Evolutionary conservation across 2,329 filamentous ascomycete species (phyloP).

Genomic region (Neurospora sp.): DNA sequence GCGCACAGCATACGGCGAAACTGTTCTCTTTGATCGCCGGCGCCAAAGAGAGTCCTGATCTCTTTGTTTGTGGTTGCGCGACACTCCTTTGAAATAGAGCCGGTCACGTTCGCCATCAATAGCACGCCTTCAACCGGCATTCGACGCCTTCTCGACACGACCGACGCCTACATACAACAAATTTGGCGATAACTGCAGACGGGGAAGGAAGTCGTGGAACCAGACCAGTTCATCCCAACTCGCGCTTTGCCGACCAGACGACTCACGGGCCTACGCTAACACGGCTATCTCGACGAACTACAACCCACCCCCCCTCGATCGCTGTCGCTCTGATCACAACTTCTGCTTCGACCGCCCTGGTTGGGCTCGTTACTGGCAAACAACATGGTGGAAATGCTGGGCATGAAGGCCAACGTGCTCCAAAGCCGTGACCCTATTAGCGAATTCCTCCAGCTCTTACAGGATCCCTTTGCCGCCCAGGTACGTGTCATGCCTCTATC

Average conservation of each 20-base stretch:
- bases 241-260: background rate
- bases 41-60: background rate
- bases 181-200: background rate
- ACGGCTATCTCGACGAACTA: background rate
- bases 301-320: background rate
- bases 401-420: conserved; percentile 6
- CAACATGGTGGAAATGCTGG: conserved; percentile 8
- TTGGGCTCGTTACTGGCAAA: conserved; percentile 1
- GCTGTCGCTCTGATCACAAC: conserved; percentile 5
- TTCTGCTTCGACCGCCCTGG: conserved; percentile 3
- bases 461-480: conserved; percentile 39
- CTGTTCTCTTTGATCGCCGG: background rate
- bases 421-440: conserved; percentile 8
- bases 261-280: background rate
- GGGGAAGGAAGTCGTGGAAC: background rate
- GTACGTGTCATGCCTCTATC: conserved; percentile 22
- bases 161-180: background rate
- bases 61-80: background rate
- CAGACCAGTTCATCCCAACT: background rate
- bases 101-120: background rate
- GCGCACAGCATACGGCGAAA: background rate
- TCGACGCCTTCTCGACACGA: background rate
- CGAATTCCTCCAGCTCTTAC: conserved; percentile 29
- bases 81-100: background rate
- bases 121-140: background rate